Base-by-base conservation (phyloP, 75 land plant genomes). In the Isoetes taiwanensis region DNA sequence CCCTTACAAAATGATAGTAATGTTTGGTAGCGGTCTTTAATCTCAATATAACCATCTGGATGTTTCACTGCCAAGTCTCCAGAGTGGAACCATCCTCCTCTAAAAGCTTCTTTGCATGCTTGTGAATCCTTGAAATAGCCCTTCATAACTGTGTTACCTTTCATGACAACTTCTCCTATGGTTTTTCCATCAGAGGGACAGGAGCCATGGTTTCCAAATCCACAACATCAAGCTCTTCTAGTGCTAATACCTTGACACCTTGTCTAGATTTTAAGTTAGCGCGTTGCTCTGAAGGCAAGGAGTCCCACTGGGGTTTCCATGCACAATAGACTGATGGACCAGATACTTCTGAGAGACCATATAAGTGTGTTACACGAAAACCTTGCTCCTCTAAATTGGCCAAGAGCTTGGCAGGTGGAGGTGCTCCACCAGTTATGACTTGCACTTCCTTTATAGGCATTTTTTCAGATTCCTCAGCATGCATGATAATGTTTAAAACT, bases 21-120 rank as follows among this genome's bases (percentile, higher is more conserved):
- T 76, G 56, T 76, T 76, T 0, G 76, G 72, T 30, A 76, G 33
- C 78, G 70, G 30, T 76, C 78, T 52, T 66, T 72, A 10, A 76
- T 61, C 29, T 72, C 70, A 10, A 76, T 42, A 39, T 76, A 76
- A 26, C 76, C 76, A 21, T 76, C 78, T 0, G 76, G 65, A 34
- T 72, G 76, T 0, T 66, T 32, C 0, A 76, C 78, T 0, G 66
- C 78, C 1, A 63, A 56, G 21, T 66, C 74, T 0, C 74, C 74
- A 0, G 74, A 66, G 10, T 9, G 26, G 9, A 72, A 67, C 74
- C 74, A 72, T 19, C 78, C 78, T 8, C 58, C 68, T 2, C 30
- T 28, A 30, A 75, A 75, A 2, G 77, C 74, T 2, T 32, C 27
- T 29, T 20, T 6, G 3, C 64, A 69, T 8, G 58, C 59, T 0